Evolutionary conservation across 1,284 basidiomycete species (phyloP).

Genomic region (Quambalaria eucalypti): DNA sequence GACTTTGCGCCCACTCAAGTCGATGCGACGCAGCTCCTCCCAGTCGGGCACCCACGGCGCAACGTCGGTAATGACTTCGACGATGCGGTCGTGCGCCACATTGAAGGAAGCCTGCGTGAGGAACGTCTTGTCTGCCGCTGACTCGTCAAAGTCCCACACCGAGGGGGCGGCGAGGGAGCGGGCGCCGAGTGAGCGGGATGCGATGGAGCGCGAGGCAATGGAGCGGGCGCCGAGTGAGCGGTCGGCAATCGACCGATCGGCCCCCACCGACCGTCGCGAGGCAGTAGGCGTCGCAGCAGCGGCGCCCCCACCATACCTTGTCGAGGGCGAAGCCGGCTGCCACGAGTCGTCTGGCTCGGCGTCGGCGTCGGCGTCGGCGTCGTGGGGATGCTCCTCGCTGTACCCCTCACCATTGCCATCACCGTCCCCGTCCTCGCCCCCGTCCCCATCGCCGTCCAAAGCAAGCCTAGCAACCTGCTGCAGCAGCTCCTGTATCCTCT

Average conservation of each 20-base stretch:
- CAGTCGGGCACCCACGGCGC: slow-evolving; percentile 91
- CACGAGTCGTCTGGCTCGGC: neutral
- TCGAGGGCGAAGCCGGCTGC: neutral
- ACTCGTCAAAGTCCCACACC: slow-evolving; percentile 3
- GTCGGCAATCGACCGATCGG: neutral
- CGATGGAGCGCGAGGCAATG: neutral
- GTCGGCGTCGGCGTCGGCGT: neutral
- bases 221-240: neutral
- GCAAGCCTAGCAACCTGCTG: neutral
- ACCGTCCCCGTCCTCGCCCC: neutral
- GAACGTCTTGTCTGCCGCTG: slow-evolving; percentile 63
- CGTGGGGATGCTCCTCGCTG: neutral
- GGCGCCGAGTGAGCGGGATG: neutral
- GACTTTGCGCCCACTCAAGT: slow-evolving; percentile 67
- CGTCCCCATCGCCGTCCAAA: neutral
- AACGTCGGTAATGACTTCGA: slow-evolving; percentile 86
- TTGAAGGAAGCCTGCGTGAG: slow-evolving; percentile 86
- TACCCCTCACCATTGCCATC: neutral
- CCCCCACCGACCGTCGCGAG: too few species aligned
- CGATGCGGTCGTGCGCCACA: slow-evolving; percentile 76
- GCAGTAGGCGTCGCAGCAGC: neutral
- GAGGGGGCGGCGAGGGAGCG: neutral
- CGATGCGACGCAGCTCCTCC: slow-evolving; percentile 69
- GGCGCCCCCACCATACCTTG: neutral
- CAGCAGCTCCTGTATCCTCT: neutral